Evolutionary conservation across 1,284 basidiomycete species (phyloP), one percentile per base, ranked within the genome.

Genomic region (Melampsora abietis-canadensis): DNA sequence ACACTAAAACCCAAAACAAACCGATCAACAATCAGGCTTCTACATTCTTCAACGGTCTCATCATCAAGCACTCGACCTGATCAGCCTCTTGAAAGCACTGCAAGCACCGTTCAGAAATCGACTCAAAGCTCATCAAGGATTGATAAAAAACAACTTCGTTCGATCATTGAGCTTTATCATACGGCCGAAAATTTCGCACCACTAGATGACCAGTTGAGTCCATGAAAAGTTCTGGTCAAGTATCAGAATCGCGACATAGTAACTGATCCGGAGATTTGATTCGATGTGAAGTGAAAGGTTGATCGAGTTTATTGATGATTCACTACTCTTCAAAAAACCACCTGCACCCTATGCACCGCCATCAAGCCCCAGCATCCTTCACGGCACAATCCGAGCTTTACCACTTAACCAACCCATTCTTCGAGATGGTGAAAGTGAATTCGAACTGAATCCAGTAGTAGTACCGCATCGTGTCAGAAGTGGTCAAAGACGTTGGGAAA

Each of bases 261-360:
- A 44, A 7, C 51, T 57, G 51, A 57, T 15, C 14, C 51, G 21
- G 17, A 30, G 21, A 10, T 10, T 27, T 27, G 1, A 57, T 19
- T 68, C 44, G 27, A 31, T 57, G 40, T 30, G 30, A 40, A 74
- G 70, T 46, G 63, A 74, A 65, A 30, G 51, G 14, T 51, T 74
- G 24, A 62, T 74, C 46, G 44, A 66, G 31, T 74, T 74, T 44
- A 74, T 74, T 14, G 70, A 74, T 66, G 63, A 74, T 54, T 74
- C 70, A 10, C 19, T 74, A 6, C 37, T 74, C 21, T 66, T 65
- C 51, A 74, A 65, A 51, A 65, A 65, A 47, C 34, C 62, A 12
- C 70, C 70, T 21, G 59, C 14, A 17, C 70, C 62, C 19, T 66
- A 74, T 60, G n/a, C 63, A 12, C 31, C 63, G 7, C 10, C 47